phyloP scores from a whole-genome alignment of 2,329 filamentous ascomycete genomes.

The Botrytis elliptica region DNA sequence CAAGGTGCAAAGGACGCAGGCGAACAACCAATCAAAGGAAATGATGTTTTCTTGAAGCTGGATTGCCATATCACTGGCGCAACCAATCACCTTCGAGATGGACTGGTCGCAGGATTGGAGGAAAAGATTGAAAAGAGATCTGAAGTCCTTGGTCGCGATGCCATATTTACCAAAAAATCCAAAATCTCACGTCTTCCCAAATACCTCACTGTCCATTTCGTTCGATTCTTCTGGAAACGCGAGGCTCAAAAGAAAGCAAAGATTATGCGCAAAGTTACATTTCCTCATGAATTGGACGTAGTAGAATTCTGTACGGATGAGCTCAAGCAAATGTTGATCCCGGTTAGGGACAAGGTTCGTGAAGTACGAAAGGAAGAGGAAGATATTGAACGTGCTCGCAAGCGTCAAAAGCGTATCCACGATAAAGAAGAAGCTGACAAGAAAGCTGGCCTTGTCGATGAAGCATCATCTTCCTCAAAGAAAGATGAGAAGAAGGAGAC shows the following conservation, averaged over 20 bases:
- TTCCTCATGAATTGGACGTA: constrained; percentile 87
- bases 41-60: constrained; percentile 83
- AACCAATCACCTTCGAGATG: constrained; percentile 89
- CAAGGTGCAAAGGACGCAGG: constrained; percentile 69
- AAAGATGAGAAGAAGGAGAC: constrained; percentile 45
- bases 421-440: constrained; percentile 51
- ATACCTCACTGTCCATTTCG: constrained; percentile 94
- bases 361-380: constrained; percentile 94
- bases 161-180: constrained; percentile 86
- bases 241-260: constrained; percentile 98
- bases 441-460: constrained; percentile 48
- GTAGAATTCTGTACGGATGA: constrained; percentile 96
- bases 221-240: constrained; percentile 96
- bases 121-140: constrained; percentile 93
- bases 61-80: constrained; percentile 90
- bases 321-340: constrained; percentile 76
- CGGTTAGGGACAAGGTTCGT: constrained; percentile 93
- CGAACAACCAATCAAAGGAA: constrained; percentile 65
- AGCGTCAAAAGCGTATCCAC: constrained; percentile 75
- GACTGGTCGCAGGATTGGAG: constrained; percentile 75
- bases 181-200: constrained; percentile 87
- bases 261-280: constrained; percentile 98
- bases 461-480: constrained; percentile 43
- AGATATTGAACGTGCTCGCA: constrained; percentile 86
- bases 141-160: constrained; percentile 71